phyloP scores from a whole-genome alignment of 805 yeast species.

The Teunomyces gatunensis region DNA sequence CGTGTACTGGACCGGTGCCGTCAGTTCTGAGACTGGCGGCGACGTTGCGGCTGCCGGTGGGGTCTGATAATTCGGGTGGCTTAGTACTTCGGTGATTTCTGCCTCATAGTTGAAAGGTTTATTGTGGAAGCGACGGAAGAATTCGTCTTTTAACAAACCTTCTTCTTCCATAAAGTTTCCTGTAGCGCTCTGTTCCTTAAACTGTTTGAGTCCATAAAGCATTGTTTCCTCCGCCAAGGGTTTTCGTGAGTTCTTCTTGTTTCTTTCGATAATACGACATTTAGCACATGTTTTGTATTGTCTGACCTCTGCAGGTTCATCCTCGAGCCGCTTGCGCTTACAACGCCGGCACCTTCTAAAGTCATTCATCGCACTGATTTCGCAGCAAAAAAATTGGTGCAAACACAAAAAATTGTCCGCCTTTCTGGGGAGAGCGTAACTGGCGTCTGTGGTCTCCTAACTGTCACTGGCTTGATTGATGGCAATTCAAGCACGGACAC shows the following conservation, averaged over 20 bases:
- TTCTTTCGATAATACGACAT: conserved; percentile 54
- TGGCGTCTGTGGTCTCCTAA: background rate
- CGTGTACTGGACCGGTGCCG: conserved; percentile 9
- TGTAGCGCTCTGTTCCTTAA: conserved; percentile 34
- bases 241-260: conserved; percentile 41
- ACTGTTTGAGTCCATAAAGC: conserved; percentile 45
- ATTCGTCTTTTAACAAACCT: conserved; percentile 21
- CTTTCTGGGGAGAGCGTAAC: background rate
- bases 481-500: background rate
- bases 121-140: conserved; percentile 14
- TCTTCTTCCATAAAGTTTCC: conserved; percentile 34
- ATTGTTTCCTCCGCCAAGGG: conserved; percentile 47
- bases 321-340: conserved; percentile 52
- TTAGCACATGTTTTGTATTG: conserved; percentile 59
- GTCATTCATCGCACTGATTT: conserved; percentile 13
- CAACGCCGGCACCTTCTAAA: conserved; percentile 53
- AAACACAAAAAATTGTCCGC: background rate
- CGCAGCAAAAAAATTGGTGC: background rate
- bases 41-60: conserved; percentile 15
- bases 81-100: conserved; percentile 11
- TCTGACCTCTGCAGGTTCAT: conserved; percentile 54
- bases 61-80: conserved; percentile 9
- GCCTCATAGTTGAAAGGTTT: conserved; percentile 14
- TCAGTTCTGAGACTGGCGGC: conserved; percentile 10
- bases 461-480: background rate